These are phyloP conservation scores for Zychaea mexicana DNA, from an alignment of 371 early-diverging fungal species.

Conservation along the genomic window DNA sequence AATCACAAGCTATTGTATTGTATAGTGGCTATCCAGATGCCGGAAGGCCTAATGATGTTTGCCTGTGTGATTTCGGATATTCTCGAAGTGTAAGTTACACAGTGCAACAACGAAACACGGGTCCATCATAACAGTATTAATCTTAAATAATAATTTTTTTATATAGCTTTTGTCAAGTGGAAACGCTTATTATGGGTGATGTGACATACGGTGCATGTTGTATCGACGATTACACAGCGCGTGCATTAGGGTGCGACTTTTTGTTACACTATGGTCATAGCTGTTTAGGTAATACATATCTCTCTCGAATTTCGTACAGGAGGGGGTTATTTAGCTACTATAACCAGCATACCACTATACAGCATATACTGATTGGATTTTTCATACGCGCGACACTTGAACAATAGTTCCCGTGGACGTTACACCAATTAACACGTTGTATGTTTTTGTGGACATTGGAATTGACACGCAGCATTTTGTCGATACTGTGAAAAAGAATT, in stretches of 20 bases:
- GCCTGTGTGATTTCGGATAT: constrained; percentile 93
- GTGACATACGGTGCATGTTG: constrained; percentile 99
- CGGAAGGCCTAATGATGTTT: constrained; percentile 99
- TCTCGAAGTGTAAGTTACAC: constrained; percentile 68
- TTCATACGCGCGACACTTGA: too few species aligned
- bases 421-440: constrained; percentile 94
- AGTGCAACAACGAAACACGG: neutral
- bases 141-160: neutral
- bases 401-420: constrained; percentile 89
- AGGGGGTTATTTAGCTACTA: too few species aligned
- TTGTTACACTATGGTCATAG: constrained; percentile 99
- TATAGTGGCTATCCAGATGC: constrained; percentile 97
- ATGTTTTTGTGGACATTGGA: constrained; percentile 99
- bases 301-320: too few species aligned
- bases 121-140: constrained; percentile 1
- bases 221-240: constrained; percentile 97
- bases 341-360: too few species aligned
- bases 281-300: constrained; percentile 87
- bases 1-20: too few species aligned
- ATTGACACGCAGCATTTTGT: constrained; percentile 96
- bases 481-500: constrained; percentile 84
- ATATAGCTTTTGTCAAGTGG: constrained; percentile 80
- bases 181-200: constrained; percentile 97
- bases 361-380: too few species aligned
- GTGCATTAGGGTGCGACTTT: constrained; percentile 94